Base-by-base conservation (phyloP, 257 asterid genomes). In the Przewalskia tangutica region DNA sequence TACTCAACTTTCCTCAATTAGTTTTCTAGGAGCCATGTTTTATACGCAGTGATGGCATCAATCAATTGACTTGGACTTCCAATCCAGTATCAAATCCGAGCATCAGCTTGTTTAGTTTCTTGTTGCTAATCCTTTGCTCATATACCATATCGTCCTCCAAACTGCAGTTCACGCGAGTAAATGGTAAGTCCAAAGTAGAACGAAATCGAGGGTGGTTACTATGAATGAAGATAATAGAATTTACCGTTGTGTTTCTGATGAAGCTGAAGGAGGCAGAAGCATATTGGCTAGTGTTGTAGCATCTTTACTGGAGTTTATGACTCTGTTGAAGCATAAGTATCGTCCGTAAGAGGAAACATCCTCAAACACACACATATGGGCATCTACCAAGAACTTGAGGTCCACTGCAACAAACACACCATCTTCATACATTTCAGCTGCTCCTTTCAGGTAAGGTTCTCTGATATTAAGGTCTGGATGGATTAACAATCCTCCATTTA, bases 351-450 rank as follows among this genome's bases (percentile, higher is more conserved):
- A 83, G 53, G 98, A 88, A 9, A 90, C 32, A 32, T 94, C 97
- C 91, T 96, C 98, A 51, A 92, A 94, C 7, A 92, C 97, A 59
- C 98, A 91, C 16, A 96, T 89, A 68, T 96, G 99, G 0, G 98
- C 98, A 36, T 93, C 90, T 2, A 92, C 94, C 68, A 96, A 83
- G 92, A 91, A 94, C 0, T 90, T 83, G 12, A 93, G 89, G 73
- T 96, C 98, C 0, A 94, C 99, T 4, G 97, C 90, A 32, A 92
- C 98, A 27, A 96, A 89, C 1, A 96, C 91, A 0, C 99, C 99
- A 40, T 90, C 93, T 65, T 90, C 89, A 80, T 87, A 96, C 99
- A 96, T 94, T 79, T 96, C 97, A 3, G 93, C 89, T 0, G 98
- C 98, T 18, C 98, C 99, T 82, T 91, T 86, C 79, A 96, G 81